Evolutionary conservation across 805 yeast species (phyloP), one percentile per base, ranked within the genome.

Genomic region (Kuraishia floccosa): DNA sequence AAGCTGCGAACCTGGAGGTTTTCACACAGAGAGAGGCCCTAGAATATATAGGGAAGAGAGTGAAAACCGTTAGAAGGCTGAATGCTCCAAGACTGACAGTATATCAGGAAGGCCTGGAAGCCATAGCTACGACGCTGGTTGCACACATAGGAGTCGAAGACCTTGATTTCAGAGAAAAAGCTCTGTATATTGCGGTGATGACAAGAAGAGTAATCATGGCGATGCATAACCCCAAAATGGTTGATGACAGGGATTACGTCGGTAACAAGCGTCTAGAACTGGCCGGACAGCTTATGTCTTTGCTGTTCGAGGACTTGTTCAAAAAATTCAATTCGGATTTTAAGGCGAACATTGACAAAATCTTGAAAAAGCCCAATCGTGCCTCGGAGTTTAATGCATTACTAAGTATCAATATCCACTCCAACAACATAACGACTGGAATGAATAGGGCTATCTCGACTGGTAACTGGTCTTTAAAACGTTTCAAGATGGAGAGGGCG

Each of bases 401-500:
- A 27, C 57, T 89, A 37, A 81, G 84, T 35, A 85, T 91, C 49
- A 81, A 84, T 41, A 85, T 86, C 31, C 96, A 89, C 52, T 81
- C 95, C 4, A 83, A 83, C 46, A 86, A 87, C 48, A 87, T 91
- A 41, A 85, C 98, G 10, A 80, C 81, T 49, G 98, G 98, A 19
- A 63, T 91, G 55, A 87, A 86, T 52, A 71, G 97, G 47, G 96
- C 99, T 27, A 91, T 91, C 29, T 87, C 97, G 11, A 91, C 99
- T 0, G 99, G 99, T 44, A 91, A 91, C 54, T 91, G 99, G 99
- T 85, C 96, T 3, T 68, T 91, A 49, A 91, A 91, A 59, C 81
- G 99, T 62, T 91, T 91, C 66, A 89, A 87, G 77, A 91, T 91
- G 99, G 98, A 91, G 59, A 73, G 98, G 38, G 98, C 98, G 0